phyloP scores from a whole-genome alignment of 768 basidiomycete genomes.

The Flagelloscypha sp. region DNA sequence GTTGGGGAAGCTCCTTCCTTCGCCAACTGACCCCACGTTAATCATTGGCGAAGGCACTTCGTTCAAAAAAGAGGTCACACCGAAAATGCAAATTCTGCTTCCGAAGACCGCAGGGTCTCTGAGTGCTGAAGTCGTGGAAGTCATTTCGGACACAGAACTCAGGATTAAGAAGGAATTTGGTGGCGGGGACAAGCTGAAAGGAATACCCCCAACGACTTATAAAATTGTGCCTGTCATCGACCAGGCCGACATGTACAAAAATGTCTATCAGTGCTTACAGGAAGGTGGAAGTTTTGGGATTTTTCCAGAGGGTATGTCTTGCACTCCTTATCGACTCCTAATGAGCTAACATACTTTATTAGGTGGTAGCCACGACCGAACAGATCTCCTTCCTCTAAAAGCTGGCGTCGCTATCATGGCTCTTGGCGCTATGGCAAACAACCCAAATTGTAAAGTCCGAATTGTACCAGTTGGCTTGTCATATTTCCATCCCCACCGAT shows the following conservation, averaged over 20 bases:
- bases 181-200: slow-evolving; percentile 72
- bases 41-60: slow-evolving; percentile 74
- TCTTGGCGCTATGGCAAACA: slow-evolving; percentile 91
- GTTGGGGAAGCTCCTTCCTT: slow-evolving; percentile 61
- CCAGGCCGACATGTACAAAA: slow-evolving; percentile 89
- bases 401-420: slow-evolving; percentile 98
- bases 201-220: no score
- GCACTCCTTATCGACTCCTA: neutral
- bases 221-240: slow-evolving; percentile 84
- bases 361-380: slow-evolving; percentile 98
- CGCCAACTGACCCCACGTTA: slow-evolving; percentile 69
- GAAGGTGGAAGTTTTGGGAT: slow-evolving; percentile 91
- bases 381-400: slow-evolving; percentile 91
- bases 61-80: slow-evolving; percentile 65
- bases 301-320: slow-evolving; percentile 83
- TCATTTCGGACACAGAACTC: slow-evolving; percentile 82
- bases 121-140: slow-evolving; percentile 77
- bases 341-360: slow-evolving; percentile 7
- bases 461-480: slow-evolving; percentile 82
- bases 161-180: slow-evolving; percentile 82
- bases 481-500: slow-evolving; percentile 74
- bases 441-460: slow-evolving; percentile 79
- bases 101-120: slow-evolving; percentile 71
- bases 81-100: slow-evolving; percentile 81
- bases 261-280: slow-evolving; percentile 82